Evolutionary conservation across 768 basidiomycete genomes (phyloP).

Genomic region (Flagelloscypha sp.): DNA sequence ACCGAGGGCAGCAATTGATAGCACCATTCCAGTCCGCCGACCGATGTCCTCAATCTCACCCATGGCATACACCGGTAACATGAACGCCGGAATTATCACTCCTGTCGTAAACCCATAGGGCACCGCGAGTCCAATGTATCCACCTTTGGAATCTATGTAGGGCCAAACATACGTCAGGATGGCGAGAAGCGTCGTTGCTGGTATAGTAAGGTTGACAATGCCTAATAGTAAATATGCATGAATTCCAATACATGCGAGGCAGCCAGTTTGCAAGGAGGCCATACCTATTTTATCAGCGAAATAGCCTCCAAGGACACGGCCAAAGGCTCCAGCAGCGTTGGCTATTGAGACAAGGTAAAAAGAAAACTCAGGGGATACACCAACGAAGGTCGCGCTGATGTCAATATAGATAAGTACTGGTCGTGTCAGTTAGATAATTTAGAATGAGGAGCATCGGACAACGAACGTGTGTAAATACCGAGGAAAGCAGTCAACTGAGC

Average conservation of each 20-base stretch:
- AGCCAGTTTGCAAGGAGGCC: slow-evolving; percentile 18
- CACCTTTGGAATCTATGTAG: slow-evolving; percentile 34
- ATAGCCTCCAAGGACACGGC: slow-evolving; percentile 46
- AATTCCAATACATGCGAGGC: slow-evolving; percentile 27
- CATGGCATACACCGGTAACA: slow-evolving; percentile 51
- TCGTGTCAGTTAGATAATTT: too few species aligned
- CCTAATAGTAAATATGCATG: slow-evolving; percentile 28
- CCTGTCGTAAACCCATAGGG: slow-evolving; percentile 70
- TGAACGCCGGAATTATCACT: slow-evolving; percentile 47
- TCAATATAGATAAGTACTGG: slow-evolving; percentile 64
- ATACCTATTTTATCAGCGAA: slow-evolving; percentile 49
- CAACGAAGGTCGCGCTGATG: slow-evolving; percentile 42
- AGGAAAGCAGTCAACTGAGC: slow-evolving; percentile 53
- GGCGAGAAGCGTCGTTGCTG: slow-evolving; percentile 48
- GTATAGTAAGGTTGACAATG: slow-evolving; percentile 53
- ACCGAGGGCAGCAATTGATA: slow-evolving; percentile 52
- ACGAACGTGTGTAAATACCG: slow-evolving; percentile 56
- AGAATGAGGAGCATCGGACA: too few species aligned
- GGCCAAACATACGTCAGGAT: slow-evolving; percentile 68
- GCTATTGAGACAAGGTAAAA: slow-evolving; percentile 64
- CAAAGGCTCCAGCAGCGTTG: slow-evolving; percentile 57
- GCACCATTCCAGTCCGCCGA: slow-evolving; percentile 54
- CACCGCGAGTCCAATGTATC: slow-evolving; percentile 45
- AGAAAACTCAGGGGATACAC: slow-evolving; percentile 40
- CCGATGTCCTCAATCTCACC: slow-evolving; percentile 57